Evolutionary conservation across 345 rosid species (phyloP).

Genomic region (Capsella bursapastoris): DNA sequence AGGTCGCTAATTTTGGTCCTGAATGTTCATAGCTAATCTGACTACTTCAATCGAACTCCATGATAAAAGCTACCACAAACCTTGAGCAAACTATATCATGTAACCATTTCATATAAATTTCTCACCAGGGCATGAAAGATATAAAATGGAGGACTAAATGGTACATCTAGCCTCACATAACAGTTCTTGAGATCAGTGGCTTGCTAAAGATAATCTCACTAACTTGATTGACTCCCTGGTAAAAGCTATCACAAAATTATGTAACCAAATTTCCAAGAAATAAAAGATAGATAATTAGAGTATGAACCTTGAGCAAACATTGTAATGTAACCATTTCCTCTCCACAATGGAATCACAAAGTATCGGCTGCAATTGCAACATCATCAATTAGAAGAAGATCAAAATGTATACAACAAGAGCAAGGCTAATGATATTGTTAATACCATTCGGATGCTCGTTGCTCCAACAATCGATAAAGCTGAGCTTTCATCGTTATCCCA

Average conservation of each 20-base stretch:
- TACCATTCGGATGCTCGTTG: slow-evolving; percentile 92
- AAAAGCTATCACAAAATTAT: slow-evolving; percentile 5
- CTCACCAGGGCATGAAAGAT: no score
- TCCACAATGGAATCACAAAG: slow-evolving; percentile 90
- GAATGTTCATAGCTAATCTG: neutral
- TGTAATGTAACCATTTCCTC: slow-evolving; percentile 87
- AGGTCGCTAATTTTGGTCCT: neutral
- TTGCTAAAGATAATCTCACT: slow-evolving; percentile 1
- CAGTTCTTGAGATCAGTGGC: neutral
- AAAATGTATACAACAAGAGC: slow-evolving; percentile 29
- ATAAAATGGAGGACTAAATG: neutral
- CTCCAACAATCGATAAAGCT: slow-evolving; percentile 71
- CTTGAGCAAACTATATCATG: neutral
- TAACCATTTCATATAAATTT: no score
- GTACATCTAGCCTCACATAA: slow-evolving; percentile 7
- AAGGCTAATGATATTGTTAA: slow-evolving; percentile 13
- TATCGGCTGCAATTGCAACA: slow-evolving; percentile 63
- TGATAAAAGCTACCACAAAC: slow-evolving; percentile 6
- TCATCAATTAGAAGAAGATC: slow-evolving; percentile 17
- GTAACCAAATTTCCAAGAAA: neutral
- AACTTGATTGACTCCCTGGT: neutral
- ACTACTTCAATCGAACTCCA: neutral
- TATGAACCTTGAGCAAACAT: slow-evolving; percentile 88
- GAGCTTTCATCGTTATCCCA: slow-evolving; percentile 71
- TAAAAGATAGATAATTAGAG: slow-evolving; percentile 1